A percentile compares a stretch with the other conserved stretches of the same genome.
These are phyloP conservation scores for Pseudocercospora ulei DNA, from an alignment of 2,329 filamentous ascomycete genomes.

Conservation along the genomic window DNA sequence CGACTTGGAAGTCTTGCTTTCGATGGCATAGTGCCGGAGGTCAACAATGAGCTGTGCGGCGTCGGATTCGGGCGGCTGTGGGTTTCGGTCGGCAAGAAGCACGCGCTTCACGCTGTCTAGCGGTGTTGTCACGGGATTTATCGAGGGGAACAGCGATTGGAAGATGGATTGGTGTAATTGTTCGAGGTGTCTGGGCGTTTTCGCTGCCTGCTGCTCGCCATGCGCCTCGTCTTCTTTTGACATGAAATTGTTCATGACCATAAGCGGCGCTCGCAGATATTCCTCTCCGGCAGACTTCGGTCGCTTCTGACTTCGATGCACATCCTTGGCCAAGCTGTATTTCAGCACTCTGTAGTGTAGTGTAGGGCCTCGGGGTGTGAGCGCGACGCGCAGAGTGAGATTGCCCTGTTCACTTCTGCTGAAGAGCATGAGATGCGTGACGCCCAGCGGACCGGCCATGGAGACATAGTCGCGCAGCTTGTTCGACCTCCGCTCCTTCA, in stretches of 20 bases:
- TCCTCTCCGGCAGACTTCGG: conserved; percentile 71
- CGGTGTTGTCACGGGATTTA: conserved; percentile 82
- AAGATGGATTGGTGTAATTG: conserved; percentile 85
- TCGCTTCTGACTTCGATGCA: conserved; percentile 71
- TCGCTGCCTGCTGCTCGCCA: conserved; percentile 37
- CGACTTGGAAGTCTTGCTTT: conserved; percentile 66
- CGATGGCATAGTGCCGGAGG: conserved; percentile 90
- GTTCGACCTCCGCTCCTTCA: conserved; percentile 85
- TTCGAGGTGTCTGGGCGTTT: conserved; percentile 86
- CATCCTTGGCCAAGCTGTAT: conserved; percentile 87
- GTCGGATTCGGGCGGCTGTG: conserved; percentile 29
- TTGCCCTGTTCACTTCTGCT: conserved; percentile 83
- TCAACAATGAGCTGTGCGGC: conserved; percentile 60
- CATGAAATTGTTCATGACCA: conserved; percentile 98
- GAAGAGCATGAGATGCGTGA: conserved; percentile 87
- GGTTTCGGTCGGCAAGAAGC: conserved; percentile 77
- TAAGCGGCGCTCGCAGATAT: conserved; percentile 72
- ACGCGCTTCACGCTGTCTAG: conserved; percentile 88
- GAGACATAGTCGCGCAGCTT: conserved; percentile 82
- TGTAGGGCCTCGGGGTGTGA: conserved; percentile 83
- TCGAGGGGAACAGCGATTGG: conserved; percentile 89
- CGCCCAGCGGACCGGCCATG: conserved; percentile 89
- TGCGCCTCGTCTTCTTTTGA: conserved; percentile 43
- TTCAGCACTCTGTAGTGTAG: conserved; percentile 89
- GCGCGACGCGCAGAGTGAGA: conserved; percentile 77